Percentiles rank a stretch among this genome's conserved stretches.
Evolutionary conservation across 2,329 filamentous ascomycete species (phyloP).

Genomic region (Helotiales sp.): DNA sequence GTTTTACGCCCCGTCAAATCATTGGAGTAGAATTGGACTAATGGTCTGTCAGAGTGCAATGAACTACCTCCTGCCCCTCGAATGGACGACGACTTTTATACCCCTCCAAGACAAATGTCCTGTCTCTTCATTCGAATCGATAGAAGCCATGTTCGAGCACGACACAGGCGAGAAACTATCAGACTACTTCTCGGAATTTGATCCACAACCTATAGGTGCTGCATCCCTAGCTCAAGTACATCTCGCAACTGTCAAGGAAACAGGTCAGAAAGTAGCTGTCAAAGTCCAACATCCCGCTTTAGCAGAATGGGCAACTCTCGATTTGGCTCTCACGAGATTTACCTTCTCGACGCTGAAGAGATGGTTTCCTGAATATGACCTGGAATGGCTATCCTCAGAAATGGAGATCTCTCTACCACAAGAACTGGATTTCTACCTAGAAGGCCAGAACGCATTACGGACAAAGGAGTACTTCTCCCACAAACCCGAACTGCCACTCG

Average conservation of each 20-base stretch:
- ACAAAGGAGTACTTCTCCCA: slow-evolving; percentile 81
- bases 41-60: slow-evolving; percentile 71
- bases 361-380: slow-evolving; percentile 96
- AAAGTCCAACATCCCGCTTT: slow-evolving; percentile 94
- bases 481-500: slow-evolving; percentile 75
- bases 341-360: slow-evolving; percentile 88
- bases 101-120: slow-evolving; percentile 96
- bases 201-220: slow-evolving; percentile 80
- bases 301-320: slow-evolving; percentile 87
- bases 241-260: slow-evolving; percentile 80
- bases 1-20: slow-evolving; percentile 22
- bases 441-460: slow-evolving; percentile 81
- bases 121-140: slow-evolving; percentile 84
- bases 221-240: slow-evolving; percentile 96
- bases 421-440: slow-evolving; percentile 86
- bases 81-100: slow-evolving; percentile 96
- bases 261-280: slow-evolving; percentile 86
- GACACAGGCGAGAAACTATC: slow-evolving; percentile 82
- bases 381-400: slow-evolving; percentile 93
- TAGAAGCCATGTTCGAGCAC: slow-evolving; percentile 81
- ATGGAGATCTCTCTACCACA: slow-evolving; percentile 90
- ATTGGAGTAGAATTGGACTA: slow-evolving; percentile 26
- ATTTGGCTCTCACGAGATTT: slow-evolving; percentile 83
- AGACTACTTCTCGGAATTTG: slow-evolving; percentile 87
- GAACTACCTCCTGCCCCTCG: slow-evolving; percentile 86